Base-by-base conservation (phyloP, 768 basidiomycete genomes). In the Russula brevipes region DNA sequence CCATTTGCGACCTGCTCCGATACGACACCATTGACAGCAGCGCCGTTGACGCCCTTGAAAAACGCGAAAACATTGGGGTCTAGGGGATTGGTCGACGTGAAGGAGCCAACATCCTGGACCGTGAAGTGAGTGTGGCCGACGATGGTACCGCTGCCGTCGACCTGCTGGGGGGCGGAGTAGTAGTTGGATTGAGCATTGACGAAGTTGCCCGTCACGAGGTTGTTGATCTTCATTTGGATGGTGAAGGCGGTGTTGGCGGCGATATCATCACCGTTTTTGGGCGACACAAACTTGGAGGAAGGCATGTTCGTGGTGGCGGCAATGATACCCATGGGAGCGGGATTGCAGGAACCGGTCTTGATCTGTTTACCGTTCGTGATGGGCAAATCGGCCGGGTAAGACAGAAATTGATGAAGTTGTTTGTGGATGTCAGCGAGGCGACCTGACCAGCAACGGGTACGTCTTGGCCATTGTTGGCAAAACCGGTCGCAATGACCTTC, bases 341-440 rank as follows among this genome's bases (percentile, higher is more conserved):
- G 80, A 72, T 87, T 86, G 72, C 85, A 85, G 30, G 82, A 84
- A 8, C 82, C 82, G 7, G 69, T 71, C 62, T 69, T 72, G 70
- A 82, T 70, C 69, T 83, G 85, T 67, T 77, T 57, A n/a, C 86
- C 85, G 67, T 85, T 81, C 49, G 87, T 88, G 62, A 87, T 76
- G 3, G 85, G 80, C 54, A 80, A 72, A 56, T 77, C 68, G 4
- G 78, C 70, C 78, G 69, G 16, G 79, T 81, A 7, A 76, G 72
- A 68, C 87, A 87, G 72, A 77, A 85, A 75, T 87, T 86, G 75
- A 87, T 87, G 72, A 86, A 90, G 77, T 89, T 89, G 76, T 89
- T 86, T 51, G 72, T 73, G n/a, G 85, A 85, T 0, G 81, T 85
- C 7, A 83, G 73, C 6, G 85, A 86, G 14, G 83, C 75, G 30